phyloP scores from a whole-genome alignment of 1,284 basidiomycete genomes.

The Austroboletus novae-zelandiae region DNA sequence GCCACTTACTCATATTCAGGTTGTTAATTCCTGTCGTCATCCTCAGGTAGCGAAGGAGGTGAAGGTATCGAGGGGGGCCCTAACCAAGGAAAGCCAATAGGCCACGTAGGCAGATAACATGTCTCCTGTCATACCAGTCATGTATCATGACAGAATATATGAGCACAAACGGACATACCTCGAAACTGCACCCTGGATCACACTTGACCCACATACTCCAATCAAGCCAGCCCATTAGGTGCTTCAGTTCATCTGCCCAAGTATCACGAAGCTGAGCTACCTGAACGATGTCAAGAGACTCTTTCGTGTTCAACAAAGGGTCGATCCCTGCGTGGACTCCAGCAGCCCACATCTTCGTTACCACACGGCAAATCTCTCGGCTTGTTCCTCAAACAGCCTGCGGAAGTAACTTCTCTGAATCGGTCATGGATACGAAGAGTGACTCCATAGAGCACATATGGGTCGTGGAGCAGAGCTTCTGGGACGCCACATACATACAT shows the following conservation, averaged over 20 bases:
- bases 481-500: too few relatives aligned
- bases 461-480: constrained; percentile 34
- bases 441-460: constrained; percentile 37
- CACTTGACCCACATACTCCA: too few relatives aligned
- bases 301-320: constrained; percentile 4
- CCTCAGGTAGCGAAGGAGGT: too few relatives aligned
- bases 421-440: constrained; percentile 35
- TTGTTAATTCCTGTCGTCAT: too few relatives aligned
- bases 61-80: too few relatives aligned
- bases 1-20: too few relatives aligned
- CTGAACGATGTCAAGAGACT: neutral
- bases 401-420: constrained; percentile 37
- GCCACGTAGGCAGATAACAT: neutral
- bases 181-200: constrained; percentile 31
- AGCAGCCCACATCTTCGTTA: too few relatives aligned
- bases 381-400: too few relatives aligned
- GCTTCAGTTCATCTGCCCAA: constrained; percentile 17
- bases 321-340: too few relatives aligned
- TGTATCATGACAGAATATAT: neutral
- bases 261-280: neutral
- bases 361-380: too few relatives aligned
- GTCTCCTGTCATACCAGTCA: neutral
- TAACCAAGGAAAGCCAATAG: neutral
- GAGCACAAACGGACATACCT: constrained; percentile 26
- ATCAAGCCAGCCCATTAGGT: constrained; percentile 41